These are phyloP conservation scores for Taphrina wiesneri DNA, from an alignment of 1,139 yeast genomes.

Conservation along the genomic window DNA sequence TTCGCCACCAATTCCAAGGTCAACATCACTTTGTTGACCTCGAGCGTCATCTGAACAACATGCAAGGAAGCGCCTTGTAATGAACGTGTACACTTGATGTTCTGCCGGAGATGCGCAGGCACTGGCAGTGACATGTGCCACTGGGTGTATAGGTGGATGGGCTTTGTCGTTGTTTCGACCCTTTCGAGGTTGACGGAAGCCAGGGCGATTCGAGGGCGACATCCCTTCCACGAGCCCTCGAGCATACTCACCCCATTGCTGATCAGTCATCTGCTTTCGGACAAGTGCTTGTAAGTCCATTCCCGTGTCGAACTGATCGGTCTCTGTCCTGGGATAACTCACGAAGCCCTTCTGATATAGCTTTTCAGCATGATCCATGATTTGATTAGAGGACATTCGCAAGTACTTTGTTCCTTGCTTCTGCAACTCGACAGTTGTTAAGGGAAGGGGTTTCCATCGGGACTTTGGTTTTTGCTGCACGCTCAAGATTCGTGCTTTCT, in stretches of 20 bases:
- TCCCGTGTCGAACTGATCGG: conserved; percentile 75
- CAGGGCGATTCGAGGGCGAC: conserved; percentile 31
- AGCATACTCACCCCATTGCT: conserved; percentile 57
- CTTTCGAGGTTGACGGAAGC: conserved; percentile 63
- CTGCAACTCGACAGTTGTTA: conserved; percentile 94
- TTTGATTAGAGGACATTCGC: conserved; percentile 76
- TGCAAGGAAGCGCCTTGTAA: conserved; percentile 83
- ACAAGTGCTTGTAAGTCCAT: conserved; percentile 70
- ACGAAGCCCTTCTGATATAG: conserved; percentile 81
- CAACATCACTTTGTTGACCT: conserved; percentile 67
- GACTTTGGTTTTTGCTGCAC: conserved; percentile 65
- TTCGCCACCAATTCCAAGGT: conserved; percentile 77
- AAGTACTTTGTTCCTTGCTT: conserved; percentile 76
- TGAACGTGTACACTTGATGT: conserved; percentile 78
- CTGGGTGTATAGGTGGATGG: conserved; percentile 98
- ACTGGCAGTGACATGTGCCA: conserved; percentile 48
- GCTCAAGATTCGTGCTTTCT: conserved; percentile 55
- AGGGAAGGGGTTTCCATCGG: conserved; percentile 79
- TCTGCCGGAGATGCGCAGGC: conserved; percentile 53
- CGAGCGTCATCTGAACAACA: conserved; percentile 89
- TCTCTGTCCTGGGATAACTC: conserved; percentile 97
- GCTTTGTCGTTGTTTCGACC: conserved; percentile 92
- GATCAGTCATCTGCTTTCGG: conserved; percentile 56
- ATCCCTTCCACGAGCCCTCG: conserved; percentile 43
- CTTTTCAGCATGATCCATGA: conserved; percentile 65